These are phyloP conservation scores for Triangularia setosa DNA, from an alignment of 2,329 filamentous ascomycete species.

Conservation along the genomic window DNA sequence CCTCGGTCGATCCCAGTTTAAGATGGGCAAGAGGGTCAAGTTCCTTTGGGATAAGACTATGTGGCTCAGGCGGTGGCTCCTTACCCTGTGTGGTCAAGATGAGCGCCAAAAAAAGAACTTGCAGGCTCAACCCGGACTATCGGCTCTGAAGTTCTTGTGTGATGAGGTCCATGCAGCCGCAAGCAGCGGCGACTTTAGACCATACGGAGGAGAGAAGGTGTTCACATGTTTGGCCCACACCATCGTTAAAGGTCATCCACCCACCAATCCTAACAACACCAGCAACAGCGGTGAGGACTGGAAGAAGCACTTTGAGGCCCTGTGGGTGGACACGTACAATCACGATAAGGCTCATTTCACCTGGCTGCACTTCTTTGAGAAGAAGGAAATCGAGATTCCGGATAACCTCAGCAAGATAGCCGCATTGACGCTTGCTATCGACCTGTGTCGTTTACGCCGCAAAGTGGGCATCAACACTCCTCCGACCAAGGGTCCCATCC, in stretches of 20 bases:
- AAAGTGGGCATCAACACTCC: background rate
- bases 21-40: slow-evolving; percentile 18
- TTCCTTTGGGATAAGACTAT: slow-evolving; percentile 29
- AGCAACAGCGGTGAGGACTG: background rate
- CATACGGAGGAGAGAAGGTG: slow-evolving; percentile 2
- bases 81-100: background rate
- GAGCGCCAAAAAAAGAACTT: background rate
- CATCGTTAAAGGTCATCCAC: background rate
- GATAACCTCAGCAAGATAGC: background rate
- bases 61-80: slow-evolving; percentile 17
- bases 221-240: slow-evolving; percentile 1
- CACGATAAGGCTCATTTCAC: slow-evolving; percentile 11
- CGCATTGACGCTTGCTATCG: slow-evolving; percentile 8
- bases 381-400: background rate
- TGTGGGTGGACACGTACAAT: slow-evolving; percentile 7
- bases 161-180: background rate
- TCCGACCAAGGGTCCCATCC: background rate
- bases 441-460: slow-evolving; percentile 12
- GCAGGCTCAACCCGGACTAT: background rate
- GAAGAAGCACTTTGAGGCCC: background rate
- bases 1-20: background rate
- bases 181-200: background rate
- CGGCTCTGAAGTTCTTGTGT: background rate
- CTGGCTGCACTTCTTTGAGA: slow-evolving; percentile 17
- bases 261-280: background rate